Evolutionary conservation across 805 yeast species (phyloP), one percentile per base, ranked within the genome.

Genomic region (Kuraishia cidri): DNA sequence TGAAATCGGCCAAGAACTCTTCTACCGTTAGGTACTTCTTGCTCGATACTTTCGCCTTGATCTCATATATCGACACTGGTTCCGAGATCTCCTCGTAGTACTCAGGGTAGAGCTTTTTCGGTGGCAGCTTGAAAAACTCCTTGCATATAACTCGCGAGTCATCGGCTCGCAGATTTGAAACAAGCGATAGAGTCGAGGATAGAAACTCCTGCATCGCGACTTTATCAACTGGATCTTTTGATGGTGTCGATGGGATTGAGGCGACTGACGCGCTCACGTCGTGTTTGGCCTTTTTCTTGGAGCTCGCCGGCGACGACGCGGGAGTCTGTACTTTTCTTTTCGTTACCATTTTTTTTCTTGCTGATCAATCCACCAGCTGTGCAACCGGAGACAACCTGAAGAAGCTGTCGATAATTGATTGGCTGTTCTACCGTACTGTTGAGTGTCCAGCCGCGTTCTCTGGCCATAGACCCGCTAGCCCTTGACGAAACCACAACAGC

Each of bases 81-180:
- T 58, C 57, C 33, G 62, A 56, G 29, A 84, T 75, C 34, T 75
- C 60, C 36, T 72, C 68, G 50, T 79, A 84, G 52, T 86, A 87
- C 49, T 85, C 94, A 0, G 95, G 87, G 47, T 82, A 85, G 29
- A 72, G 56, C 48, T 79, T 76, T 43, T 76, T 73, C 17, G 81
- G 69, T 6, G 95, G 96, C 24, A 86, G 63, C 43, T 73, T 76
- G 39, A 76, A 52, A 55, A 87, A 86, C 52, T 74, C 72, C 41
- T 66, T 56, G 24, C 58, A 37, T 33, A 63, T 45, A 50, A 33
- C 57, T 53, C 40, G 58, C 49, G 47, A 40, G 50, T 63, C 39
- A 46, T 57, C 65, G 37, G 56, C 62, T 22, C 49, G 43, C 26
- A 64, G 39, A 3, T 54, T 53, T 16, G 48, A 40, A 3, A 65